phyloP scores from a whole-genome alignment of 202 grass and related monocot species.

The Cymbopogon flexuosus region DNA sequence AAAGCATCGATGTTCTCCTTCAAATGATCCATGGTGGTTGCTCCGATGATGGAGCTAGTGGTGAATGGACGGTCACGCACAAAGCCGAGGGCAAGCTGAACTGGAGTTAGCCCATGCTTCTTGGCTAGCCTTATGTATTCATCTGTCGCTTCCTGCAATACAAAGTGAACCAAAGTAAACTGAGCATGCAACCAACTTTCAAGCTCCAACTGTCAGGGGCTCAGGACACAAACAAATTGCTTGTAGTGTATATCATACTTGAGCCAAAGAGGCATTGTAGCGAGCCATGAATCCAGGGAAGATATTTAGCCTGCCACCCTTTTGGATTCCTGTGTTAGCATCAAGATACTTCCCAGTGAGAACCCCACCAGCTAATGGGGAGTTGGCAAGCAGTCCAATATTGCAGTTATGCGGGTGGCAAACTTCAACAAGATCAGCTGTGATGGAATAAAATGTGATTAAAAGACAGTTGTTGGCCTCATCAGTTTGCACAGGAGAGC shows the following conservation, averaged over 20 bases:
- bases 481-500: not conserved
- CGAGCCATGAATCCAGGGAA: conserved; percentile 94
- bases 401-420: conserved; percentile 87
- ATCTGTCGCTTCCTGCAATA: conserved; percentile 58
- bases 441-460: conserved; percentile 3
- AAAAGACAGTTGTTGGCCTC: not conserved
- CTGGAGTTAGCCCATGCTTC: conserved; percentile 70
- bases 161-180: not conserved
- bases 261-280: conserved; percentile 68
- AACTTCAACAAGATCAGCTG: conserved; percentile 92
- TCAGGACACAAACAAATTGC: not conserved
- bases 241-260: conserved; percentile 41
- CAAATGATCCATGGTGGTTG: conserved; percentile 73
- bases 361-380: conserved; percentile 72
- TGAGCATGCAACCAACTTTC: not conserved
- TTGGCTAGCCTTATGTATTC: conserved; percentile 61
- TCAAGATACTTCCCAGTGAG: conserved; percentile 88
- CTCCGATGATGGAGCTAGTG: conserved; percentile 69
- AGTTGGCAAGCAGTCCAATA: conserved; percentile 77
- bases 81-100: conserved; percentile 74
- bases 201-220: not conserved
- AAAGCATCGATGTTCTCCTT: conserved; percentile 77
- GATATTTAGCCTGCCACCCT: conserved; percentile 58
- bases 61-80: conserved; percentile 71
- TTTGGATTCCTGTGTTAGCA: conserved; percentile 37